A percentile compares a stretch with the other conserved stretches of the same genome.
Conservation (phyloP, 2,329 filamentous ascomycete species). For the Fusarium redolens region DNA sequence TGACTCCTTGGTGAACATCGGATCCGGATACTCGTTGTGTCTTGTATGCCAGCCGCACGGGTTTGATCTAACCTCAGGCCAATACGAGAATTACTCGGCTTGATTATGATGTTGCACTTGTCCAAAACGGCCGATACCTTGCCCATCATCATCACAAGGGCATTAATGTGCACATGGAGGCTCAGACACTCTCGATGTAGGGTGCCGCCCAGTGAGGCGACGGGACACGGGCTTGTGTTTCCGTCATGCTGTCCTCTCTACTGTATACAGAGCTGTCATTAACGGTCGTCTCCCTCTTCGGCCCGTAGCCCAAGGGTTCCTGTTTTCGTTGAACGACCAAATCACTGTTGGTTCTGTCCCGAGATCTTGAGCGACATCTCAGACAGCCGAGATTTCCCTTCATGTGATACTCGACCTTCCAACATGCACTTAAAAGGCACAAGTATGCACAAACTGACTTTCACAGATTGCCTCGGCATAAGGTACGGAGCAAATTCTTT, state of each 20-base stretch:
- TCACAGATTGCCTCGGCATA: constrained; percentile 30
- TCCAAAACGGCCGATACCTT: constrained; percentile 18
- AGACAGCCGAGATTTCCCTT: neutral
- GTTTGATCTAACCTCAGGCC: constrained; percentile 24
- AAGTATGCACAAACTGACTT: neutral
- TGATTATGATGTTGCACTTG: constrained; percentile 25
- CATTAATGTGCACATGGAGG: neutral
- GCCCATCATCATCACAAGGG: neutral
- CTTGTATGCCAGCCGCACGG: constrained; percentile 29
- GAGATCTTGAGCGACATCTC: neutral
- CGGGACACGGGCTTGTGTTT: constrained; percentile 12
- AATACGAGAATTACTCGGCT: constrained; percentile 45
- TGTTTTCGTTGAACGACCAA: constrained; percentile 12
- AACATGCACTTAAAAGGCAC: neutral
- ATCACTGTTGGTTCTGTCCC: constrained; percentile 1
- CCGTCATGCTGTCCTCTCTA: constrained; percentile 23
- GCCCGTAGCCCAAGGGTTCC: constrained; percentile 6
- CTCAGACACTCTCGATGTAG: neutral
- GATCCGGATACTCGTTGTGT: constrained; percentile 10
- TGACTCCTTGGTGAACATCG: constrained; percentile 12
- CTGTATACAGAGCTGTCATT: constrained; percentile 27
- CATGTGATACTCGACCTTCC: neutral
- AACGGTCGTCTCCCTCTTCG: constrained; percentile 19
- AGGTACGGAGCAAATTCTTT: neutral
- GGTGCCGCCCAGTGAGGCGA: neutral